A percentile compares a stretch with the other conserved stretches of the same genome.
phyloP scores from a whole-genome alignment of 2,329 filamentous ascomycete species.

The Hymenotorrendiella dingleyae region DNA sequence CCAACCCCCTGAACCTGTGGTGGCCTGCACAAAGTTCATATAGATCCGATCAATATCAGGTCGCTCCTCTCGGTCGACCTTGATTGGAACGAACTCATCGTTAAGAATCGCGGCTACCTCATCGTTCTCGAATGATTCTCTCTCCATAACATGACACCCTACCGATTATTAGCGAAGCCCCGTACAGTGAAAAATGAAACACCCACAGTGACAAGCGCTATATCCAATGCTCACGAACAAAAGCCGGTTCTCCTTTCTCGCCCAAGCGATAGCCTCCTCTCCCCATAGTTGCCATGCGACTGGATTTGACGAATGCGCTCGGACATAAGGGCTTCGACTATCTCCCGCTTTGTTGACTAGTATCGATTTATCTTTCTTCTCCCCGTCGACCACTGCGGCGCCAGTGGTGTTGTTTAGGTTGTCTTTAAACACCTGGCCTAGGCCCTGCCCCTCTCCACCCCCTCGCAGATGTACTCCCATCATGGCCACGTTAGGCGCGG shows the following conservation, averaged over 20 bases:
- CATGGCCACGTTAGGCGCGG: constrained; percentile 17
- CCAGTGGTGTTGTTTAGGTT: constrained; percentile 1
- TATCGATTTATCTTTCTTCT: constrained; percentile 16
- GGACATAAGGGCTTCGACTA: constrained; percentile 64
- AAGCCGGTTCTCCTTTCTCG: constrained; percentile 75
- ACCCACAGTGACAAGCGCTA: constrained; percentile 87
- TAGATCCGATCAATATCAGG: constrained; percentile 94
- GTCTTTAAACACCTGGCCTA: constrained; percentile 22
- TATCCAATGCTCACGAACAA: constrained; percentile 95
- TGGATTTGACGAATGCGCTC: constrained; percentile 70
- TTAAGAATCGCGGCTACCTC: constrained; percentile 81
- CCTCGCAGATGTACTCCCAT: constrained; percentile 27
- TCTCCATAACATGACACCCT: constrained; percentile 88
- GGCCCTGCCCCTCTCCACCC: constrained; percentile 18
- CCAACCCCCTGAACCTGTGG: constrained; percentile 86
- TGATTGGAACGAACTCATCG: constrained; percentile 80
- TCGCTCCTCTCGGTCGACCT: constrained; percentile 88
- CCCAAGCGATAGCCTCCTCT: constrained; percentile 67
- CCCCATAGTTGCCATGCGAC: constrained; percentile 92
- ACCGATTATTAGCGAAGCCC: constrained; percentile 1
- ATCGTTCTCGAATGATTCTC: constrained; percentile 81
- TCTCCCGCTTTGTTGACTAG: constrained; percentile 52
- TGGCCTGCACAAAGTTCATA: constrained; percentile 97
- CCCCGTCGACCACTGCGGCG: not conserved
- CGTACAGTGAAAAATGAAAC: not conserved